These are phyloP conservation scores for Exophiala mesophila DNA, from an alignment of 2,329 filamentous ascomycete species.

Conservation along the genomic window DNA sequence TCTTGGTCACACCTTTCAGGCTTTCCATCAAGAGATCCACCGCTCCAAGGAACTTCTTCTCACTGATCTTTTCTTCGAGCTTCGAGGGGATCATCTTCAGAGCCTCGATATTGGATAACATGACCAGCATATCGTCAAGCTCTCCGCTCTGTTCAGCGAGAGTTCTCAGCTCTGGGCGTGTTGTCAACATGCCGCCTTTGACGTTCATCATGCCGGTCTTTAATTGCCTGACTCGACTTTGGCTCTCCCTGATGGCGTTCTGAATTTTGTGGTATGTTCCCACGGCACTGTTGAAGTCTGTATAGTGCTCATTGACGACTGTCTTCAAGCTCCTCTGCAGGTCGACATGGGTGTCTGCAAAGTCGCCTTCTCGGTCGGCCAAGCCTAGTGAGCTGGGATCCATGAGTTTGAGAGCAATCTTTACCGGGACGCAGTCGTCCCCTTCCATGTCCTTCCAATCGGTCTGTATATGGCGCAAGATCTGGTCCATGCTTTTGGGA, in stretches of 20 bases:
- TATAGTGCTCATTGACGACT: slow-evolving; percentile 97
- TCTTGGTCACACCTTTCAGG: slow-evolving; percentile 73
- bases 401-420: slow-evolving; percentile 89
- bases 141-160: slow-evolving; percentile 80
- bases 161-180: slow-evolving; percentile 86
- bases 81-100: slow-evolving; percentile 85
- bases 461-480: slow-evolving; percentile 59
- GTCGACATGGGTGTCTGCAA: slow-evolving; percentile 75
- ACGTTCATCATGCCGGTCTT: slow-evolving; percentile 78
- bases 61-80: slow-evolving; percentile 88
- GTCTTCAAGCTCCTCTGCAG: slow-evolving; percentile 89
- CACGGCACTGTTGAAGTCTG: slow-evolving; percentile 98
- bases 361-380: slow-evolving; percentile 80
- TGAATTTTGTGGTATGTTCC: slow-evolving; percentile 99
- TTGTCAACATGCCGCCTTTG: slow-evolving; percentile 74
- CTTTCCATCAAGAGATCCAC: slow-evolving; percentile 89
- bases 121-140: slow-evolving; percentile 84
- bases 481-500: slow-evolving; percentile 25
- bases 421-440: slow-evolving; percentile 84
- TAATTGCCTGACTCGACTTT: slow-evolving; percentile 74
- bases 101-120: slow-evolving; percentile 79
- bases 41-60: slow-evolving; percentile 89
- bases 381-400: slow-evolving; percentile 90
- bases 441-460: slow-evolving; percentile 92
- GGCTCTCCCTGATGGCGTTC: slow-evolving; percentile 80